A percentile compares a stretch with the other conserved stretches of the same genome.
Evolutionary conservation across 1,284 basidiomycete species (phyloP).

Genomic region (Ustanciosporium gigantosporum): DNA sequence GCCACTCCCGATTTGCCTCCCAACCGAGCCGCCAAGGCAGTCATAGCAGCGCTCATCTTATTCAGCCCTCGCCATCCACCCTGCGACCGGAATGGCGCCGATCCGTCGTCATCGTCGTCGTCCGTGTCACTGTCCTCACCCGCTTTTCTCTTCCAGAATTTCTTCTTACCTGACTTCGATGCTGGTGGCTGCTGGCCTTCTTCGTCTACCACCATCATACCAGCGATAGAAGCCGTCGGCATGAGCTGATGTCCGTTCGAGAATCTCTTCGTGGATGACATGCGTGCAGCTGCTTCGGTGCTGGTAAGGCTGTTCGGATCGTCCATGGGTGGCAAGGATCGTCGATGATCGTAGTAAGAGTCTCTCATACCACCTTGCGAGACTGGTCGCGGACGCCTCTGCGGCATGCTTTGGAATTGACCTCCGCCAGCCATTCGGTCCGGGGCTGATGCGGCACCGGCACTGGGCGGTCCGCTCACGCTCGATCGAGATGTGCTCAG

Average conservation of each 20-base stretch:
- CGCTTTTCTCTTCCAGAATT: conserved; percentile 28
- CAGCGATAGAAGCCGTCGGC: conserved; percentile 27
- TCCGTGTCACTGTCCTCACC: conserved; percentile 16
- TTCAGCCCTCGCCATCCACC: conserved; percentile 46
- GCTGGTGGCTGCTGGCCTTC: conserved; percentile 21
- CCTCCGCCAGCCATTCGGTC: no score
- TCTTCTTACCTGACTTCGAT: conserved; percentile 11
- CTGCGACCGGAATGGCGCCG: conserved; percentile 11
- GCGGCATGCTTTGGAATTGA: conserved; percentile 1
- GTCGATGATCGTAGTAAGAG: conserved; percentile 24
- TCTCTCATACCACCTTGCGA: conserved; percentile 18
- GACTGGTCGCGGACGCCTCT: conserved; percentile 15
- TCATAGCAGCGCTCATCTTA: conserved; percentile 46
- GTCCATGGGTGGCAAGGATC: conserved; percentile 5
- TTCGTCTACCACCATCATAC: conserved; percentile 41
- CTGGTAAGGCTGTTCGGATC: conserved; percentile 14
- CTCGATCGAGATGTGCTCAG: conserved; percentile 5
- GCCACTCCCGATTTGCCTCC: conserved; percentile 7
- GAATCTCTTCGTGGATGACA: conserved; percentile 23
- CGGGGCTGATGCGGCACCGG: neutral
- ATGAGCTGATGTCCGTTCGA: conserved; percentile 24
- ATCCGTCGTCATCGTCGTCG: conserved; percentile 6
- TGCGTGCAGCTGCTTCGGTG: conserved; percentile 28
- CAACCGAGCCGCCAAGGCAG: conserved; percentile 13
- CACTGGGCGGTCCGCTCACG: conserved; percentile 3